phyloP scores from a whole-genome alignment of 139 green algal species.

The Tetradesmus obliquus region DNA sequence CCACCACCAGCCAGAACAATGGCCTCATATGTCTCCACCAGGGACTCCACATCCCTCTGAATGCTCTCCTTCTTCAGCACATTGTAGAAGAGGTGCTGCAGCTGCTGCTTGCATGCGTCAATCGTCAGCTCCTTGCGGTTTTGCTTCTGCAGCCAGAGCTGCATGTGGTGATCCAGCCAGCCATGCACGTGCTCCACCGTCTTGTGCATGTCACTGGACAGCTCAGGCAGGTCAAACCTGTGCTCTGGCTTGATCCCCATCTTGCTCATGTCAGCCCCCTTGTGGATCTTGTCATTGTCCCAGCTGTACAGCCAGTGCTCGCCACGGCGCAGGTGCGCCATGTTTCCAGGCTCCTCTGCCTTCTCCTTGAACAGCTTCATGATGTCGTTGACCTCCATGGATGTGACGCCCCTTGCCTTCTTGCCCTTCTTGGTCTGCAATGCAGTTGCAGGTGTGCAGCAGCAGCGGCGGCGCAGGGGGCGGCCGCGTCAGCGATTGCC shows the following conservation, averaged over 20 bases:
- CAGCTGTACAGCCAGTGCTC: background rate
- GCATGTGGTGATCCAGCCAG: background rate
- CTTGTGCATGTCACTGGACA: conserved; percentile 22
- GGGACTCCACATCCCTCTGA: background rate
- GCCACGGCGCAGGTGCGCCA: background rate
- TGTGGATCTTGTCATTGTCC: conserved; percentile 24
- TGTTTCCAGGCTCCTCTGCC: background rate
- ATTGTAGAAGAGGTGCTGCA: conserved; percentile 3
- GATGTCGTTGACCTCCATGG: conserved; percentile 5
- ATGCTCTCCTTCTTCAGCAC: background rate
- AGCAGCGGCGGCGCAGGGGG: no score
- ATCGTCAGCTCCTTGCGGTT: background rate
- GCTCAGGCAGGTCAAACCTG: background rate
- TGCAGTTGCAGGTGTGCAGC: no score
- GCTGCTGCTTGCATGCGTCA: conserved; percentile 4
- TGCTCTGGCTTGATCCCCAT: background rate
- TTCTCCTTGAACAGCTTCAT: background rate
- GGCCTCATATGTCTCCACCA: background rate
- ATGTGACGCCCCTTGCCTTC: background rate
- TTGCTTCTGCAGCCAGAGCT: background rate
- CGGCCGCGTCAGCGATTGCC: background rate
- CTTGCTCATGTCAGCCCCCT: background rate
- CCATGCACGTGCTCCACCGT: conserved; percentile 6
- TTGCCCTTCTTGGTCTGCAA: conserved; percentile 9
- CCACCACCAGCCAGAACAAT: background rate